Evolutionary conservation across 805 yeast genomes (phyloP).

Genomic region (Ogataea kodamae): DNA sequence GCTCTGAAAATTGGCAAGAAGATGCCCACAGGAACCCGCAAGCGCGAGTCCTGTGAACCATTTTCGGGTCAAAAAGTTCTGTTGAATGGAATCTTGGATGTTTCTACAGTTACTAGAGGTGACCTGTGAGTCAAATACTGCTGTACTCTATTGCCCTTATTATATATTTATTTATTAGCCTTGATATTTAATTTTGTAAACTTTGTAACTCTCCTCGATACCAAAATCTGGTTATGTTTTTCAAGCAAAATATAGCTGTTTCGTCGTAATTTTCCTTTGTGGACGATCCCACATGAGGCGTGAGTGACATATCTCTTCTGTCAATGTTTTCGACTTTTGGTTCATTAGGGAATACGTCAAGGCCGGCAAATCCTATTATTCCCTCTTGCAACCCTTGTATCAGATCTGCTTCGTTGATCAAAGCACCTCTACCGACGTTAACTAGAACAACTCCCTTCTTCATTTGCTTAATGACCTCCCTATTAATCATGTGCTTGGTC

Average conservation of each 20-base stretch:
- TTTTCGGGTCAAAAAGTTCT: conserved; percentile 62
- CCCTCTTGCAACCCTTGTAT: conserved; percentile 58
- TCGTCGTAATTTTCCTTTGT: conserved; percentile 52
- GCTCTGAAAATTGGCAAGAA: conserved; percentile 61
- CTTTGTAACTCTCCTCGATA: conserved; percentile 30
- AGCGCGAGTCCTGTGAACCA: conserved; percentile 76
- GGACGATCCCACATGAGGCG: conserved; percentile 74
- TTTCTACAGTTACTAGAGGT: conserved; percentile 65
- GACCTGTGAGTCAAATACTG: conserved; percentile 45
- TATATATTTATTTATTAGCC: conserved; percentile 11
- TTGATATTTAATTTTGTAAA: conserved; percentile 18
- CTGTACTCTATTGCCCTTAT: no score
- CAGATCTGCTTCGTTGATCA: conserved; percentile 65
- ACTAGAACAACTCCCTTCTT: conserved; percentile 58
- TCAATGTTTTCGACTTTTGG: conserved; percentile 47
- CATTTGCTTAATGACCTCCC: conserved; percentile 42
- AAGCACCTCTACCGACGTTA: conserved; percentile 72
- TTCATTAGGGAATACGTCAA: conserved; percentile 70
- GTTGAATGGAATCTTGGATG: conserved; percentile 61
- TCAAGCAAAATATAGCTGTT: conserved; percentile 51
- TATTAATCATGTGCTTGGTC: conserved; percentile 54
- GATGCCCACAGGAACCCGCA: conserved; percentile 60
- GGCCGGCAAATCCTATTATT: conserved; percentile 60
- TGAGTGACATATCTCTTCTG: conserved; percentile 59
- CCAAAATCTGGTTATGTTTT: conserved; percentile 49